Base-by-base conservation (phyloP, 2,329 filamentous ascomycete genomes). In the Berkeleyomyces basicola region DNA sequence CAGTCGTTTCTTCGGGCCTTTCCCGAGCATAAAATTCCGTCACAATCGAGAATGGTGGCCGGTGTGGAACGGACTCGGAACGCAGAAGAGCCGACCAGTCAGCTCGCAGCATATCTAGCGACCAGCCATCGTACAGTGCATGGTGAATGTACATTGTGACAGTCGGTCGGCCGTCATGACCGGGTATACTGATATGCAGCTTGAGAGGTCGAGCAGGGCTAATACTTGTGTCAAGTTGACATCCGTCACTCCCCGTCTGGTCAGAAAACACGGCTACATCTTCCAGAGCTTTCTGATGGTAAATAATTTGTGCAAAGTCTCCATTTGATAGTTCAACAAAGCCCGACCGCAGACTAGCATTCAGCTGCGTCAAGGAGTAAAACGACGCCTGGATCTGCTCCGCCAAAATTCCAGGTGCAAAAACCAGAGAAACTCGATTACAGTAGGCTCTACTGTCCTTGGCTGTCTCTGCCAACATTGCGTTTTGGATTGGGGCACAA, bases 51-150 rank as follows among this genome's bases (percentile, higher is more conserved):
- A 88, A 95, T 36, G 83, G 77, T 0, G 82, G 81, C 37, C 84
- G 77, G 0, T 67, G 49, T 0, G 67, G 44, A 1, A 74, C 66
- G 3, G 59, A 11, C 1, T 65, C 61, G 7, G 70, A 69, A 37
- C 60, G 59, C 0, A 87, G 68, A 1, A 86, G 67, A 0, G 68
- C 69, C 3, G 79, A 76, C 3, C 95, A 73, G 70, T 96, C 89
- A 36, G 79, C 74, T 11, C 88, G 68, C 0, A 95, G 72, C 39
- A 92, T 75, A 60, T 96, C 87, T 69, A 90, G 79, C 0, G 90
- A 91, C 91, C 91, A 96, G n/a, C 90, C 91, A 71, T 96, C 91
- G 69, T 95, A 96, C 0, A 95, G 71, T 0, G 88, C 84, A 72
- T 96, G 91, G 70, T 95, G 90, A 0, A 95, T 75, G 10, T 85